Conservation (phyloP, 371 early-diverging fungal genomes). For the Apophysomyces elegans region DNA sequence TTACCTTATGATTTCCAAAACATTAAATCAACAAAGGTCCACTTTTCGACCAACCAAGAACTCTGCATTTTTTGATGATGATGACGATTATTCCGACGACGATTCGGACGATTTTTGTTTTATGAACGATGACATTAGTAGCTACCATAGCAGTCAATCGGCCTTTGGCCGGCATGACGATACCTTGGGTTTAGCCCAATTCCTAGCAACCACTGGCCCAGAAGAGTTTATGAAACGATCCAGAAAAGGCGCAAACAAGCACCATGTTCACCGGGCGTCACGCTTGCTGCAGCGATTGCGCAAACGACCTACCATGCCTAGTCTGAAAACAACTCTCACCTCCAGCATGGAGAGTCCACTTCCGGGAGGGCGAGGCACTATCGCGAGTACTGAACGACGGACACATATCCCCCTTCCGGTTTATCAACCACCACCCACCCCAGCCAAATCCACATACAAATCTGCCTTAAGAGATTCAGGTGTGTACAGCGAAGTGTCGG, state of each 20-base stretch:
- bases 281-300: slow-evolving; percentile 33
- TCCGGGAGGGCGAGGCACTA: background rate
- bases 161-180: slow-evolving; percentile 17
- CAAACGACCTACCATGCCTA: slow-evolving; percentile 25
- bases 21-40: slow-evolving; percentile 21
- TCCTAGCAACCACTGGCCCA: slow-evolving; percentile 42
- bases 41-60: slow-evolving; percentile 18
- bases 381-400: slow-evolving; percentile 7
- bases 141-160: slow-evolving; percentile 4
- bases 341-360: background rate
- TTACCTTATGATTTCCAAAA: slow-evolving; percentile 2
- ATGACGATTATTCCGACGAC: slow-evolving; percentile 20
- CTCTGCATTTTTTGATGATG: slow-evolving; percentile 29
- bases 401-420: slow-evolving; percentile 31
- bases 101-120: slow-evolving; percentile 13
- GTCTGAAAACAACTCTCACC: background rate
- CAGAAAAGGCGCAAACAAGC: slow-evolving; percentile 11
- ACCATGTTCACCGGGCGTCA: slow-evolving; percentile 36
- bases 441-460: background rate
- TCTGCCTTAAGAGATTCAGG: slow-evolving; percentile 40
- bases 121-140: slow-evolving; percentile 20
- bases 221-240: slow-evolving; percentile 33
- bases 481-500: slow-evolving; percentile 42
- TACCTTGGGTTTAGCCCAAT: slow-evolving; percentile 40
- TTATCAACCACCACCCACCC: slow-evolving; percentile 16